phyloP scores from a whole-genome alignment of 1,284 basidiomycete species.

The Sporisorium scitamineum region DNA sequence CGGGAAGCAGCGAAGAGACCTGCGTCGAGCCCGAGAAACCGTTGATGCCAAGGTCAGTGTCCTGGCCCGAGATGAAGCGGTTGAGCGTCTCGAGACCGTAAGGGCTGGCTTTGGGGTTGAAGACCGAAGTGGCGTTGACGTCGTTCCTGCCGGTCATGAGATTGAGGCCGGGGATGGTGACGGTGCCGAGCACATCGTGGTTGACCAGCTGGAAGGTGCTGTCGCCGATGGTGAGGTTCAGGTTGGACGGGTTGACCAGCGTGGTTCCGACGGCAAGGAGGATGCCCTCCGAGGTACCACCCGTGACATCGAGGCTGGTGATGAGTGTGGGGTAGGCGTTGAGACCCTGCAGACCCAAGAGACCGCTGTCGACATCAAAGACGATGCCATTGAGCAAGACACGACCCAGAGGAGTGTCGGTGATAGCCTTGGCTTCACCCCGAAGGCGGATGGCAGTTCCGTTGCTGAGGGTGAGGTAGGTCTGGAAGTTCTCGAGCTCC shows the following conservation, averaged over 20 bases:
- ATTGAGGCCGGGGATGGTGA: constrained; percentile 57
- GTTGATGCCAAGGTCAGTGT: constrained; percentile 65
- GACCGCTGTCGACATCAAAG: constrained; percentile 78
- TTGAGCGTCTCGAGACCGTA: constrained; percentile 77
- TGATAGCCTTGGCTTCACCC: constrained; percentile 77
- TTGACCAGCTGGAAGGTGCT: constrained; percentile 74
- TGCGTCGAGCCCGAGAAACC: constrained; percentile 77
- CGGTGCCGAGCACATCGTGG: constrained; percentile 67
- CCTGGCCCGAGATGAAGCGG: constrained; percentile 76
- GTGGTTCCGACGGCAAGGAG: constrained; percentile 74
- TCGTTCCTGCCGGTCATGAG: constrained; percentile 61
- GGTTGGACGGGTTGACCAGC: constrained; percentile 80
- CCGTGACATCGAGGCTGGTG: constrained; percentile 77
- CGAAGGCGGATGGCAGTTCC: constrained; percentile 75
- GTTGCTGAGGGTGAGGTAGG: constrained; percentile 71
- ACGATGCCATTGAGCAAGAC: constrained; percentile 80
- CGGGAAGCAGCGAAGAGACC: constrained; percentile 75
- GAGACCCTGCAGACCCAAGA: constrained; percentile 77
- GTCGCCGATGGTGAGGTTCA: constrained; percentile 73
- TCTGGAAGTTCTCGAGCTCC: constrained; percentile 67
- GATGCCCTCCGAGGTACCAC: constrained; percentile 77
- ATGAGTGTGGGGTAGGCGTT: constrained; percentile 75
- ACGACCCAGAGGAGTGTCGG: constrained; percentile 77
- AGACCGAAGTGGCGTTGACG: constrained; percentile 61
- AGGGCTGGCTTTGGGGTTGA: constrained; percentile 76